phyloP scores from a whole-genome alignment of 2,329 filamentous ascomycete species.

The Trichoderma pleuroti region DNA sequence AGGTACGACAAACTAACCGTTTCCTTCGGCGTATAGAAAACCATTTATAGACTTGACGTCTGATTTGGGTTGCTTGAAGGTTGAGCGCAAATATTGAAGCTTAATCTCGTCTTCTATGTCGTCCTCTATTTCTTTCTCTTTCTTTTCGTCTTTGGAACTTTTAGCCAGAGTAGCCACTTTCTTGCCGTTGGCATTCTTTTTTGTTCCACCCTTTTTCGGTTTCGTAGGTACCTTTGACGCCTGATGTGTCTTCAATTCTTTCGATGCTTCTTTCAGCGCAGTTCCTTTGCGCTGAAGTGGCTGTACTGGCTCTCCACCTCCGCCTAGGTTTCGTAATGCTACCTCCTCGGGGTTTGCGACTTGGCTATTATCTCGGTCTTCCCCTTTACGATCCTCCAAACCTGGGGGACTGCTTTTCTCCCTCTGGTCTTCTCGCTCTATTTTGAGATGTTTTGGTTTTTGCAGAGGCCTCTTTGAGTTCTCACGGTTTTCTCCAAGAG shows the following conservation, averaged over 20 bases:
- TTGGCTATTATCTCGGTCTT: background rate
- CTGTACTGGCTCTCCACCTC: background rate
- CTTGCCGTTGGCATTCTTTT: background rate
- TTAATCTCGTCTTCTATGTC: background rate
- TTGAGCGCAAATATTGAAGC: background rate
- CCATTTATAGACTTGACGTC: background rate
- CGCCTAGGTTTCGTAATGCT: background rate
- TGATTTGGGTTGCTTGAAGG: background rate
- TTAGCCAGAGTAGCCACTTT: background rate
- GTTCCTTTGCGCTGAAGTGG: background rate
- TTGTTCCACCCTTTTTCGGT: background rate
- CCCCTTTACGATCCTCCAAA: background rate
- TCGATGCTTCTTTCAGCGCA: background rate
- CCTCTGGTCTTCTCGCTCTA: background rate
- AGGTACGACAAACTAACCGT: background rate
- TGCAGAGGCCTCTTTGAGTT: background rate
- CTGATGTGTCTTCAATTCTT: background rate
- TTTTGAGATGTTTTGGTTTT: background rate
- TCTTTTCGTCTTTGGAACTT: background rate
- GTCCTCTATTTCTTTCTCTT: background rate
- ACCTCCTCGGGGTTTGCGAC: background rate
- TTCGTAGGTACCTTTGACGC: background rate
- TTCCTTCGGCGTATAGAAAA: background rate
- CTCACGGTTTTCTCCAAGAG: background rate
- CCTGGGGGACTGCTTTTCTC: background rate